Conservation (phyloP, 129 eudicot species). For the Smallanthus sonchifolius region DNA sequence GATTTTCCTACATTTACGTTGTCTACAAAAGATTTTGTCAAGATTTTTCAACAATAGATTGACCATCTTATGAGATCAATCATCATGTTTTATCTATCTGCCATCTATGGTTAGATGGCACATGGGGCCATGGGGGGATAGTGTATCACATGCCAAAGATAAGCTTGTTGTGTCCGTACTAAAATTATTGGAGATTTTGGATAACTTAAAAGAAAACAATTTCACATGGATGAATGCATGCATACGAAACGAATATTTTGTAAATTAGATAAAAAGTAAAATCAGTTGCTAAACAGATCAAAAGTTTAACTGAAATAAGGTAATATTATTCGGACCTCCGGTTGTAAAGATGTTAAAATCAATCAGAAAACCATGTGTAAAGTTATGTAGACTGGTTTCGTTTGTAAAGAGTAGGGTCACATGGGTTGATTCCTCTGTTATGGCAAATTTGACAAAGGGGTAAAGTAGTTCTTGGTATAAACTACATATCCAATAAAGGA, state of each 20-base stretch:
- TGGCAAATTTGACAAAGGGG: constrained; percentile 33
- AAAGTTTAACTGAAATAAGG: background rate
- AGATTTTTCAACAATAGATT: background rate
- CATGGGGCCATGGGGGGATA: constrained; percentile 30
- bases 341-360: constrained; percentile 30
- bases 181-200: constrained; percentile 26
- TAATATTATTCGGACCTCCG: background rate
- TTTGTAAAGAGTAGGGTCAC: constrained; percentile 20
- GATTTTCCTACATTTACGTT: background rate
- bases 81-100: constrained; percentile 6
- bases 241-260: constrained; percentile 27
- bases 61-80: background rate
- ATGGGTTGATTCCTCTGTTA: constrained; percentile 34
- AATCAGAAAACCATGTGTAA: constrained; percentile 33
- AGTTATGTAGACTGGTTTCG: constrained; percentile 21
- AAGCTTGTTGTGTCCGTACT: constrained; percentile 17
- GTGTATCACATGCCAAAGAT: constrained; percentile 35
- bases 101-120: background rate
- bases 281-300: constrained; percentile 2
- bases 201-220: constrained; percentile 10
- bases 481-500: constrained; percentile 20
- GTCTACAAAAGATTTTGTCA: constrained; percentile 5
- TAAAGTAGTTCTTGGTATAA: constrained; percentile 16
- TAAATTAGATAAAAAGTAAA: background rate
- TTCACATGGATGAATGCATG: constrained; percentile 18